phyloP scores from a whole-genome alignment of 768 basidiomycete species.

The Zangia roseola region DNA sequence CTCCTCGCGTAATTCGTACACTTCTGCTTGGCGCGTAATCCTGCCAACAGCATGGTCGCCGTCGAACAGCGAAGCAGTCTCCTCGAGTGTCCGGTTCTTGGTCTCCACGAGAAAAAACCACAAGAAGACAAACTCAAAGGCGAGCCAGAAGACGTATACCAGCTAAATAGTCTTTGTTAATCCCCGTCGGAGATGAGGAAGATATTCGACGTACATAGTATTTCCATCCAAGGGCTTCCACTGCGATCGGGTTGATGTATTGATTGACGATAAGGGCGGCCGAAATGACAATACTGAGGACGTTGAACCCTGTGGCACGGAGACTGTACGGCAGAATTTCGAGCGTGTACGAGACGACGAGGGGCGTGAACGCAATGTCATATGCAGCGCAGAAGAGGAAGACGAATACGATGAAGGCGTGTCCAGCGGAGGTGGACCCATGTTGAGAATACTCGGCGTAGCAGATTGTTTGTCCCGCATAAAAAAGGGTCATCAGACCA shows the following conservation, averaged over 20 bases:
- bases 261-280: slow-evolving; percentile 86
- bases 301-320: slow-evolving; percentile 82
- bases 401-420: slow-evolving; percentile 79
- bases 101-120: slow-evolving; percentile 73
- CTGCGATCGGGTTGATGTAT: slow-evolving; percentile 81
- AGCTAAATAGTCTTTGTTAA: slow-evolving; percentile 35
- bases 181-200: neutral
- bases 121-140: slow-evolving; percentile 60
- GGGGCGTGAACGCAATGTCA: slow-evolving; percentile 82
- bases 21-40: slow-evolving; percentile 31
- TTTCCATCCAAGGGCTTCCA: slow-evolving; percentile 65
- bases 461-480: slow-evolving; percentile 66
- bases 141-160: slow-evolving; percentile 71
- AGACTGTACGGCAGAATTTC: slow-evolving; percentile 84
- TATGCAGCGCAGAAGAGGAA: slow-evolving; percentile 81
- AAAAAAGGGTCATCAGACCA: slow-evolving; percentile 62
- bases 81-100: slow-evolving; percentile 71
- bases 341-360: slow-evolving; percentile 83
- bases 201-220: slow-evolving; percentile 54
- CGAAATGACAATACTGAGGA: slow-evolving; percentile 80
- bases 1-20: slow-evolving; percentile 15
- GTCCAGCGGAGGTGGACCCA: slow-evolving; percentile 44
- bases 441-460: slow-evolving; percentile 54
- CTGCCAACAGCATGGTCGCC: slow-evolving; percentile 51
- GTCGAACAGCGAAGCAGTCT: slow-evolving; percentile 81